A percentile compares a stretch with the other conserved stretches of the same genome.
phyloP scores from a whole-genome alignment of 2,329 filamentous ascomycete species.

The Talaromyces amestolkiae region DNA sequence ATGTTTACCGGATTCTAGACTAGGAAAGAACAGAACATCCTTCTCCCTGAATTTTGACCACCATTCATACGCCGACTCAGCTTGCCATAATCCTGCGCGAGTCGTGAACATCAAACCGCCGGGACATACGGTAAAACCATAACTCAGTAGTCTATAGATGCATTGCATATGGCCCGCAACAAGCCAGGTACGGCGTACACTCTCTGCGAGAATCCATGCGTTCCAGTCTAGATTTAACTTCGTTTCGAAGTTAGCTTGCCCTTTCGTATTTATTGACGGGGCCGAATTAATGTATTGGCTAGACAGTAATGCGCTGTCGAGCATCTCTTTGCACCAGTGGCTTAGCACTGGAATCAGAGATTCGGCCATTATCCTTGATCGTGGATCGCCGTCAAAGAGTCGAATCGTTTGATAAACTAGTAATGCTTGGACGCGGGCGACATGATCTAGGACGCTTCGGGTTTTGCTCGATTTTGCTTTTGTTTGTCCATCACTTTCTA shows the following conservation, averaged over 20 bases:
- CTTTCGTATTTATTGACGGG: neutral
- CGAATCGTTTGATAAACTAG: slow-evolving; percentile 16
- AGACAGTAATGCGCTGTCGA: slow-evolving; percentile 18
- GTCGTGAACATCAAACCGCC: slow-evolving; percentile 19
- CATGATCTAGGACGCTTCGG: slow-evolving; percentile 11
- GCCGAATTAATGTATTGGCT: slow-evolving; percentile 15
- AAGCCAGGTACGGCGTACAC: slow-evolving; percentile 20
- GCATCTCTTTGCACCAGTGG: slow-evolving; percentile 14
- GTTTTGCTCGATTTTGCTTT: neutral
- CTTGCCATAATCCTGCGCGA: slow-evolving; percentile 16
- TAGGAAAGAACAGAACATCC: slow-evolving; percentile 13
- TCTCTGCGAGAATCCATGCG: slow-evolving; percentile 18
- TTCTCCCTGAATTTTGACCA: slow-evolving; percentile 13
- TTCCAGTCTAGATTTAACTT: slow-evolving; percentile 16
- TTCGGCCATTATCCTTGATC: slow-evolving; percentile 13
- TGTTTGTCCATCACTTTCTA: neutral
- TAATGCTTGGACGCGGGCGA: slow-evolving; percentile 18
- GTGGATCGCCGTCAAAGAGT: slow-evolving; percentile 8
- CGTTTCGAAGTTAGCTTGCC: slow-evolving; percentile 2
- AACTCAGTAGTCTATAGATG: slow-evolving; percentile 13
- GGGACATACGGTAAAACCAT: slow-evolving; percentile 10
- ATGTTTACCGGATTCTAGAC: slow-evolving; percentile 7
- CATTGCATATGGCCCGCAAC: slow-evolving; percentile 18
- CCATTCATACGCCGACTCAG: slow-evolving; percentile 16
- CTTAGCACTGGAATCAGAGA: slow-evolving; percentile 8